Evolutionary conservation across 1,139 yeast genomes (phyloP), one percentile per base, ranked within the genome.

Genomic region (Saccharomycopsis hybrid): DNA sequence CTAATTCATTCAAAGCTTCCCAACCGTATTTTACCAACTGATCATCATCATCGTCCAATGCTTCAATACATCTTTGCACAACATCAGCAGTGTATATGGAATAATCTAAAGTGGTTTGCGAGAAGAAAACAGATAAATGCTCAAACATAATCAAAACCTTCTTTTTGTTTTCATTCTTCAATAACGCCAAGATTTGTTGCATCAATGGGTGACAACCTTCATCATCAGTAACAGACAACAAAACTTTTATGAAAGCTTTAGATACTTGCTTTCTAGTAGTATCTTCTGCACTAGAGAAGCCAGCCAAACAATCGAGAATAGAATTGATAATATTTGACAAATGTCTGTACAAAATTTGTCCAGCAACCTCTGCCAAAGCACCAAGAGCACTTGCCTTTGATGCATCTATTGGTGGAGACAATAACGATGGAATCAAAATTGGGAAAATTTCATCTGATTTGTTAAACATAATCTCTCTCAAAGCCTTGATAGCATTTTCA

Each of bases 371-470:
- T 0, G 96, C 95, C 63, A 94, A 75, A 0, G 95, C 82, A 29
- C 96, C 89, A 55, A 92, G 73, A 3, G 97, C 96, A 51, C 76
- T 74, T 25, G 96, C 95, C 67, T 90, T 89, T 71, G 83, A 82
- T 0, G 80, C 73, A 59, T 88, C 89, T 55, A 92, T 80, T 7
- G 97, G 97, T 7, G 90, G 82, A 7, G 81, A 65, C 62, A 90
- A 73, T 62, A 94, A 74, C 0, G 95, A 78, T 47, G 98, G 97
- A 54, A 92, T 77, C 63, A 92, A 76, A 49, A 88, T 85, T 51
- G 98, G 97, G 90, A 94, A 89, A 54, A 92, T 87, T 2, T 86
- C 82, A 55, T 88, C 95, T 4, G 97, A 78, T 64, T 88, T 86
- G 9, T 90, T 82, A 4, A 94, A 79, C 95, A 94, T 88, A 60